Conservation (phyloP, 73 alveolate species). For the Paramecium caudatum region DNA sequence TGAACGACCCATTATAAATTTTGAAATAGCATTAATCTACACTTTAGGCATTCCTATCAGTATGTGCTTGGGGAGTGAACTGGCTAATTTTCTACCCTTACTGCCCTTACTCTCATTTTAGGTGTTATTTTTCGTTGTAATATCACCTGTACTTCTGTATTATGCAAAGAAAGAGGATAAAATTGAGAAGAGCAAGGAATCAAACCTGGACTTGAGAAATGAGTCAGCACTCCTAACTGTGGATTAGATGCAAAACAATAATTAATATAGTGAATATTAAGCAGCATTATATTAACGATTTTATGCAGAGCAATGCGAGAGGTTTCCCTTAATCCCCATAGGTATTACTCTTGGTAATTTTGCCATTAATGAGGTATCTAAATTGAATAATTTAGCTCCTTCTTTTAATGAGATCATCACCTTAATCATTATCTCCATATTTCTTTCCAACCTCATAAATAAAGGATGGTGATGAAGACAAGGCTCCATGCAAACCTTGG, state of each 20-base stretch:
- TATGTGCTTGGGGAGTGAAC: constrained; percentile 32
- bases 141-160: constrained; percentile 9
- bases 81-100: constrained; percentile 38
- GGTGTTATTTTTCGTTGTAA: not conserved
- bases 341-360: constrained; percentile 12
- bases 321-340: constrained; percentile 9
- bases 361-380: constrained; percentile 27
- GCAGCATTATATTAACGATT: constrained; percentile 3
- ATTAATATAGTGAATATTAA: not conserved
- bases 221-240: constrained; percentile 14
- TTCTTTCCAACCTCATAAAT: not conserved
- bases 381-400: not conserved
- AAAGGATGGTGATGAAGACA: not conserved
- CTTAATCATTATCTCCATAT: constrained; percentile 1
- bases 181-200: not conserved
- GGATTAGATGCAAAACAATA: not conserved
- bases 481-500: constrained; percentile 33
- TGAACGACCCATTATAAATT: constrained; percentile 63
- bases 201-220: not conserved
- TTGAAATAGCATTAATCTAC: constrained; percentile 1
- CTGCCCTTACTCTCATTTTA: not conserved
- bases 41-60: constrained; percentile 29
- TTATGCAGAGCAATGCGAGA: constrained; percentile 13
- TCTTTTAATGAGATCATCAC: constrained; percentile 55
- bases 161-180: constrained; percentile 1